Conservation (phyloP, 1,284 basidiomycete genomes). For the Schizophyllum amplum region DNA sequence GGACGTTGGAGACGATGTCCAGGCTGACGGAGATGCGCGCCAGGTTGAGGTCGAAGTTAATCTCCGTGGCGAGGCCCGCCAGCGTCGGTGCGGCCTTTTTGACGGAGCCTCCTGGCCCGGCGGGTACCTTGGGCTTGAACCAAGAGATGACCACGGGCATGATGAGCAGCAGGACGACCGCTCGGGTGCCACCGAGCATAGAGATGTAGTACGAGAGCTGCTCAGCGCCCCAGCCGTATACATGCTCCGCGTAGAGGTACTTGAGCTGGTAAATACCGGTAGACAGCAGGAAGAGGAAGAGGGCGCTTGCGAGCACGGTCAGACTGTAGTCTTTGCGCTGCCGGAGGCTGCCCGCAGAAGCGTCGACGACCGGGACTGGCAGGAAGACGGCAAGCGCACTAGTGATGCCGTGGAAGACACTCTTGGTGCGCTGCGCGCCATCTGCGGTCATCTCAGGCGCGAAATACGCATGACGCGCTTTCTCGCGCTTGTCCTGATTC, state of each 20-base stretch:
- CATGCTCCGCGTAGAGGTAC: constrained; percentile 44
- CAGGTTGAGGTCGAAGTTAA: constrained; percentile 60
- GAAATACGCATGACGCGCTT: constrained; percentile 3
- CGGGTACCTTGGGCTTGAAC: constrained; percentile 30
- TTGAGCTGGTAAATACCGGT: constrained; percentile 42
- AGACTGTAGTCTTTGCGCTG: constrained; percentile 36
- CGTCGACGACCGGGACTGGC: constrained; percentile 28
- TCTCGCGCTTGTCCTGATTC: constrained; percentile 15
- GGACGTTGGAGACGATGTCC: constrained; percentile 56
- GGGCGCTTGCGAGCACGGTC: constrained; percentile 32
- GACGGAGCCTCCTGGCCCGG: constrained; percentile 20
- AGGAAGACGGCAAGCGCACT: constrained; percentile 41
- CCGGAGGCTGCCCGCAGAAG: constrained; percentile 10
- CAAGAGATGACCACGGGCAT: constrained; percentile 39
- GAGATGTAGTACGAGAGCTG: constrained; percentile 46
- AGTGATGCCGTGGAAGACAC: constrained; percentile 28
- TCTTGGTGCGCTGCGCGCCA: constrained; percentile 1
- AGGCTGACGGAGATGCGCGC: constrained; percentile 52
- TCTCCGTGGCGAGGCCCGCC: constrained; percentile 48
- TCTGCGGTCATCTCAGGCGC: constrained; percentile 7
- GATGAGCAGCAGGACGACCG: constrained; percentile 38
- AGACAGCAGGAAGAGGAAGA: constrained; percentile 43
- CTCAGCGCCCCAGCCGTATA: constrained; percentile 39
- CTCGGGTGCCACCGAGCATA: constrained; percentile 37
- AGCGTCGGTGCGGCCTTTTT: constrained; percentile 36